Evolutionary conservation across 805 yeast species (phyloP), one percentile per base, ranked within the genome.

Genomic region (Blastobotrys parvus): DNA sequence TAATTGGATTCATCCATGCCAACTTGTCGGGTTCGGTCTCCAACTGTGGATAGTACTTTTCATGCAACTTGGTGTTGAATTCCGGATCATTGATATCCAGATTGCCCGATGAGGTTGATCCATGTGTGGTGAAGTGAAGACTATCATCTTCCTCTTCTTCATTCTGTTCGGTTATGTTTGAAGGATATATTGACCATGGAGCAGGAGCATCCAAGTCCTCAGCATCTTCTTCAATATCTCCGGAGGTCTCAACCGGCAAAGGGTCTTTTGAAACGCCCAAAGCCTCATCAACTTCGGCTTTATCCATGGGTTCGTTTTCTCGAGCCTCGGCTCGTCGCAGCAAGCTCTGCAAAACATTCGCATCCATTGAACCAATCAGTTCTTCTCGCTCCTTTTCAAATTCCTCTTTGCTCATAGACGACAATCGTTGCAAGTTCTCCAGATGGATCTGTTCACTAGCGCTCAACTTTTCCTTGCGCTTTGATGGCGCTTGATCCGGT

Each of bases 1-100:
- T 68, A 0, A 80, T 74, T 2, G 84, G 78, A 45, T 80, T 74
- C 95, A 89, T 89, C 99, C 99, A 92, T 46, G 88, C 83, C 44
- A 92, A 61, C 53, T 85, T 82, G 33, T 77, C 79, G 0, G 85
- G 74, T 51, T 92, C 95, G 38, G 70, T 77, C 1, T 96, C 95
- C 40, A 92, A 67, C 51, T 88, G 90, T 1, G 99, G 97, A 63
- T 80, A 92, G 63, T 77, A 90, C 56, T 83, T 84, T 20, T 78
- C 82, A 55, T 88, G 92, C 41, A 92, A 65, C 55, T 87, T 81
- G 21, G 79, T 79, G 51, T 78, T 73, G 59, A 89, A 89, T 8
- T 80, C 71, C 1, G 94, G 92, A 60, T 82, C 95, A 55, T 82
- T 68, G 4, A 85, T 60, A 51, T 84, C 88, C 27, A 81, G 51